Evolutionary conservation across 169 alveolate species (phyloP), one percentile per base, ranked within the genome.

Genomic region (Plasmodium knowlesi): DNA sequence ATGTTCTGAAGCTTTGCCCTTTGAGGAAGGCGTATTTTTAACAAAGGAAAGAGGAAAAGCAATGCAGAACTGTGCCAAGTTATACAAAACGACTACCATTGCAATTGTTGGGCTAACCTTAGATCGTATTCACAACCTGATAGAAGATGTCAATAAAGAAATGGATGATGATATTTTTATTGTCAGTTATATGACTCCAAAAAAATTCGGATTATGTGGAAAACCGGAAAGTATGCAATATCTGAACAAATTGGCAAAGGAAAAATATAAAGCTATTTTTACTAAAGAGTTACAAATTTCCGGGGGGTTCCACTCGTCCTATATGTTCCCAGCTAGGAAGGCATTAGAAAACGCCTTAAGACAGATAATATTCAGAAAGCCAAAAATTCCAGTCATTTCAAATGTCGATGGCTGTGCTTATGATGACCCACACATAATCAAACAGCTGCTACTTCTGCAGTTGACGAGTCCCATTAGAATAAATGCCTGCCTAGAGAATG

Each of bases 371-470:
- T 54, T 95, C 74, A 71, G 84, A 72, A 71, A 84, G 39, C 93
- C 94, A 53, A 54, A 82, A 5, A 81, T 95, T 5, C 97, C 97
- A 41, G 90, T 93, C 76, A 53, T 95, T 25, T 85, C 94, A 70
- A 95, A 95, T 74, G 97, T 95, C 19, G 97, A 95, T 67, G 97
- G 96, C 1, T 74, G 50, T 43, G 82, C 95, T 67, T 95, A 95
- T 86, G 79, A 86, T 14, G 96, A 89, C 61, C 97, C 97, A 6
- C 57, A 28, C 22, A 89, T 80, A 72, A 95, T 95, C 67, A 92
- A 92, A 46, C 53, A 89, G 43, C 39, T 90, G 1, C 93, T 95
- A 72, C 84, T 89, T 82, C 76, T 93, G n/a, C 94, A 94, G 91
- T 93, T 94, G 67, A 92, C 95, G 43, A 82, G 94, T 39, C 96